These are phyloP conservation scores for Candida anglica DNA, from an alignment of 805 yeast genomes.

Conservation along the genomic window DNA sequence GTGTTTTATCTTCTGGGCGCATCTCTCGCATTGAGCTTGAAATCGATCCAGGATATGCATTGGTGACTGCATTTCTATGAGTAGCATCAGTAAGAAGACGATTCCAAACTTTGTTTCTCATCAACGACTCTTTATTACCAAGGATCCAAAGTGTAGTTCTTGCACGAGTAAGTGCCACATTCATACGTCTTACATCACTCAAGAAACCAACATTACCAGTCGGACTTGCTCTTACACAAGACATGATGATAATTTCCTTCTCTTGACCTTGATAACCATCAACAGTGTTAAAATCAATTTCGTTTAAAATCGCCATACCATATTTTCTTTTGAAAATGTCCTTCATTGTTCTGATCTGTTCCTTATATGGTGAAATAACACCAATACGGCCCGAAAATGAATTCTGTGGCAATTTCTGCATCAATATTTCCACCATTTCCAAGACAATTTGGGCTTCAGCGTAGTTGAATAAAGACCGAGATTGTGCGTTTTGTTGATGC, in stretches of 20 bases:
- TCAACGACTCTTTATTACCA: constrained; percentile 70
- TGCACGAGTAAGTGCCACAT: constrained; percentile 95
- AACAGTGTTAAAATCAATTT: constrained; percentile 86
- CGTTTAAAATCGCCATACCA: constrained; percentile 60
- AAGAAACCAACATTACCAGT: constrained; percentile 76
- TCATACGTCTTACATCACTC: constrained; percentile 91
- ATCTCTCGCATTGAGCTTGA: no score
- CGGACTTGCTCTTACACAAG: constrained; percentile 89
- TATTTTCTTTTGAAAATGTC: constrained; percentile 52
- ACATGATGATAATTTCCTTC: constrained; percentile 86
- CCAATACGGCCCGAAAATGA: constrained; percentile 77
- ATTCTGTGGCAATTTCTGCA: constrained; percentile 41
- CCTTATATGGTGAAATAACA: constrained; percentile 91
- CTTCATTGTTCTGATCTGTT: constrained; percentile 64
- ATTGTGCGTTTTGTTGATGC: constrained; percentile 60
- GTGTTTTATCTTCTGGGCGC: no score
- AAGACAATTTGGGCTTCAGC: constrained; percentile 73
- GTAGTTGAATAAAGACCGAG: constrained; percentile 68
- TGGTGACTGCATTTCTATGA: constrained; percentile 33
- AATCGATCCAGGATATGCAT: constrained; percentile 37
- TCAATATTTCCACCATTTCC: constrained; percentile 55
- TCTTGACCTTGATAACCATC: constrained; percentile 99
- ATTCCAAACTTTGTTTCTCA: constrained; percentile 68
- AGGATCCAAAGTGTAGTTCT: constrained; percentile 87
- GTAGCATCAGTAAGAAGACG: constrained; percentile 64